These are phyloP conservation scores for Paraglomus brasilianum DNA, from an alignment of 192 early-diverging fungal species.

Conservation along the genomic window DNA sequence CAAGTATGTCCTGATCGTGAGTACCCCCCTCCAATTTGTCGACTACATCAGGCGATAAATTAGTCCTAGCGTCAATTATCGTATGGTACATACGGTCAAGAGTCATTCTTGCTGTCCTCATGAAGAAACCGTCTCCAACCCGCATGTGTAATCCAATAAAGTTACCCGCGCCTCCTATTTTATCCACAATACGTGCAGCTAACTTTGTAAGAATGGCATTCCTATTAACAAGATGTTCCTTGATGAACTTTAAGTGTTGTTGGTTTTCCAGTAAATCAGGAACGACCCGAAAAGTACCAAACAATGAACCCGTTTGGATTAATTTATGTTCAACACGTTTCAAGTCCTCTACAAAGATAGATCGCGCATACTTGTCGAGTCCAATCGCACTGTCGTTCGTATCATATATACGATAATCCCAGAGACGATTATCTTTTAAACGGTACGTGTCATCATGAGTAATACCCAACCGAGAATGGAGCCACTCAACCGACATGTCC, in stretches of 20 bases:
- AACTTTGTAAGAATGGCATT: slow-evolving; percentile 44
- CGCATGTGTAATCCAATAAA: slow-evolving; percentile 59
- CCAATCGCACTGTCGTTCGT: slow-evolving; percentile 36
- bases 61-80: slow-evolving; percentile 33
- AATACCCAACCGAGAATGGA: slow-evolving; percentile 44
- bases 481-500: slow-evolving; percentile 54
- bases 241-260: slow-evolving; percentile 38
- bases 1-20: no score
- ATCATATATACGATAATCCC: slow-evolving; percentile 58
- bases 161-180: slow-evolving; percentile 46
- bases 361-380: slow-evolving; percentile 12
- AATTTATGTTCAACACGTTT: slow-evolving; percentile 36
- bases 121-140: slow-evolving; percentile 56
- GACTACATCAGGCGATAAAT: slow-evolving; percentile 38
- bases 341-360: slow-evolving; percentile 39
- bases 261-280: slow-evolving; percentile 45
- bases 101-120: slow-evolving; percentile 42
- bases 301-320: slow-evolving; percentile 58
- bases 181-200: slow-evolving; percentile 41
- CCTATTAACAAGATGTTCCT: slow-evolving; percentile 45
- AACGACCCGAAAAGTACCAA: slow-evolving; percentile 49
- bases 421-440: slow-evolving; percentile 47
- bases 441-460: slow-evolving; percentile 43
- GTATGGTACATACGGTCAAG: slow-evolving; percentile 52
- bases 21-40: slow-evolving; percentile 28